These are phyloP conservation scores for Globisporangium takayamanum DNA, from an alignment of 352 stramenopile genomes.

Conservation along the genomic window DNA sequence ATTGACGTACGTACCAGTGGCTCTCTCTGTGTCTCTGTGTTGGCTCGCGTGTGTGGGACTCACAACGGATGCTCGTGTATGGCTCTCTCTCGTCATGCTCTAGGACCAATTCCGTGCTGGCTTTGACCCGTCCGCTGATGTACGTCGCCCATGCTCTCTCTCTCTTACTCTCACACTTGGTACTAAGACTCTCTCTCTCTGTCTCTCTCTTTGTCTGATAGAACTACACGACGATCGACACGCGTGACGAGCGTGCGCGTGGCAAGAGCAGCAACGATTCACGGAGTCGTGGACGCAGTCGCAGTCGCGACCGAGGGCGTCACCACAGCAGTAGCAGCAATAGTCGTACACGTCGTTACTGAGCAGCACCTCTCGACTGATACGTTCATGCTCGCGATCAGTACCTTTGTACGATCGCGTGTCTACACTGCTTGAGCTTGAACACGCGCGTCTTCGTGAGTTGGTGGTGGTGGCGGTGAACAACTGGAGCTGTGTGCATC, in stretches of 20 bases:
- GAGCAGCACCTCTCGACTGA: neutral
- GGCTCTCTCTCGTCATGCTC: neutral
- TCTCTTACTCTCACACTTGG: conserved; percentile 2
- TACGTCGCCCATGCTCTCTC: conserved; percentile 17
- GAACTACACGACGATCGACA: conserved; percentile 74
- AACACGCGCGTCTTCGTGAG: too few species aligned
- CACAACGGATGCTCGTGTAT: neutral
- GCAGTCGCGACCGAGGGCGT: conserved; percentile 1
- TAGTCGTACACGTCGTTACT: neutral
- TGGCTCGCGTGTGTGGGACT: conserved; percentile 8
- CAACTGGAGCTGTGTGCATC: too few species aligned
- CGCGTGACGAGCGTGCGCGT: conserved; percentile 19
- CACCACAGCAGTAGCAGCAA: neutral
- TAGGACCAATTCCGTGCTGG: conserved; percentile 73
- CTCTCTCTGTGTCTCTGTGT: neutral
- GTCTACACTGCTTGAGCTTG: too few species aligned
- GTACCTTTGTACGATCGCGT: too few species aligned
- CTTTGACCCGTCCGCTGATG: conserved; percentile 43
- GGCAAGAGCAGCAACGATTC: neutral
- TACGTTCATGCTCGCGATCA: neutral
- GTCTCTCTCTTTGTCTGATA: conserved; percentile 9
- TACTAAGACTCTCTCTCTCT: neutral
- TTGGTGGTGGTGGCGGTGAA: too few species aligned
- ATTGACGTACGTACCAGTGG: conserved; percentile 52
- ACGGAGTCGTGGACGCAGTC: neutral